These are phyloP conservation scores for Melaleuca quinquenervia DNA, from an alignment of 345 rosid genomes.

Conservation along the genomic window DNA sequence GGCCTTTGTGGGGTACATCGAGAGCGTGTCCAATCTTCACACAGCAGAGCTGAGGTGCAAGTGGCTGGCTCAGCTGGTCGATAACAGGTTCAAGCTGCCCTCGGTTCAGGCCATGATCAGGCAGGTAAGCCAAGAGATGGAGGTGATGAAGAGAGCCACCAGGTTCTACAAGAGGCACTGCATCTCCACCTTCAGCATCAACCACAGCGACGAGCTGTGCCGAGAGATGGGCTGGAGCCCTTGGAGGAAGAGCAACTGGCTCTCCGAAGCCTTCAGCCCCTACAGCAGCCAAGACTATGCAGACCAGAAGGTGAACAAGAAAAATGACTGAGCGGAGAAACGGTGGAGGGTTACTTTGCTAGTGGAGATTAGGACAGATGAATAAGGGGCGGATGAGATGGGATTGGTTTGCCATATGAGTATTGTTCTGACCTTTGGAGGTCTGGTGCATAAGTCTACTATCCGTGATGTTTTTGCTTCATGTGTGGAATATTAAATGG, in stretches of 20 bases:
- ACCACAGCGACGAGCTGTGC: slow-evolving; percentile 39
- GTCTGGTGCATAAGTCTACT: not conserved
- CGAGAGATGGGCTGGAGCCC: slow-evolving; percentile 42
- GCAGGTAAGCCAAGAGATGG: slow-evolving; percentile 20
- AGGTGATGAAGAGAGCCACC: slow-evolving; percentile 36
- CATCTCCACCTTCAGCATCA: slow-evolving; percentile 39
- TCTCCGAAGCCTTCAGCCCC: slow-evolving; percentile 29
- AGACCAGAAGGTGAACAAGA: not conserved
- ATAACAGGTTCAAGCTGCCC: slow-evolving; percentile 28
- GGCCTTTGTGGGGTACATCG: slow-evolving; percentile 53
- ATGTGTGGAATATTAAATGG: not conserved
- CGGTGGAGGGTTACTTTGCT: not conserved
- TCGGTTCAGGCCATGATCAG: slow-evolving; percentile 20
- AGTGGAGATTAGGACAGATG: not conserved
- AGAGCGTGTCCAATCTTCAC: slow-evolving; percentile 41
- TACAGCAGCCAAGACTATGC: slow-evolving; percentile 39
- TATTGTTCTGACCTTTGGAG: not conserved
- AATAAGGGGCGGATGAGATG: not conserved
- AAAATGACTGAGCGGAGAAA: not conserved
- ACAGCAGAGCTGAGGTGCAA: slow-evolving; percentile 38
- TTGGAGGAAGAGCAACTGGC: slow-evolving; percentile 39
- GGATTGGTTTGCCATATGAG: not conserved
- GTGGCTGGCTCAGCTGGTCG: slow-evolving; percentile 43
- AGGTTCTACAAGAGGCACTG: slow-evolving; percentile 37
- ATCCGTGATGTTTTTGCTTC: not conserved